phyloP scores from a whole-genome alignment of 306 rosid species.

The Ziziphus jujuba region DNA sequence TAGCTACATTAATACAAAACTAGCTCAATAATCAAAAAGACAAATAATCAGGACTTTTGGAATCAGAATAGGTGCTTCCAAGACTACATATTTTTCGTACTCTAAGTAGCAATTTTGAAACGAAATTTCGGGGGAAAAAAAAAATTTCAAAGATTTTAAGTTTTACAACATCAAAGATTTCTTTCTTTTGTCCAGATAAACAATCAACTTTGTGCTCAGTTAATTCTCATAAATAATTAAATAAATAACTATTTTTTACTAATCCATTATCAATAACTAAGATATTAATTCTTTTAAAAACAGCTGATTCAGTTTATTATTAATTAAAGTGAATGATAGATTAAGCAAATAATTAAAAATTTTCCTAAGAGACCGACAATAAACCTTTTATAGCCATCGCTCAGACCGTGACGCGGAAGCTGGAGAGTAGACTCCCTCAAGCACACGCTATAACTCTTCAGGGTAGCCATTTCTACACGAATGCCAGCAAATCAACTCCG shows the following conservation, averaged over 20 bases:
- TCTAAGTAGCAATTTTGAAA: no score
- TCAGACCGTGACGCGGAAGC: slow-evolving; percentile 38
- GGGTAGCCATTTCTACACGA: slow-evolving; percentile 34
- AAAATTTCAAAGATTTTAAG: no score
- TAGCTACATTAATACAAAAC: neutral
- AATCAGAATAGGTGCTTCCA: no score
- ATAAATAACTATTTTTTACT: no score
- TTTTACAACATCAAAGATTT: no score
- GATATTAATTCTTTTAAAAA: neutral
- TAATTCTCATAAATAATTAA: no score
- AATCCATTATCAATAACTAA: neutral
- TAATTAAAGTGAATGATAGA: slow-evolving; percentile 2
- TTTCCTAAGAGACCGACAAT: neutral
- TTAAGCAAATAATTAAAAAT: neutral
- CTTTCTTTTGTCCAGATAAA: no score
- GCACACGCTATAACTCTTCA: slow-evolving; percentile 44
- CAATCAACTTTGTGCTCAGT: no score
- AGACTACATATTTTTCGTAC: no score
- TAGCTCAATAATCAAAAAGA: no score
- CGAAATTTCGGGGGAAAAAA: no score
- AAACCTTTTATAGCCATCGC: slow-evolving; percentile 43
- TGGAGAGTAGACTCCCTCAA: slow-evolving; percentile 42
- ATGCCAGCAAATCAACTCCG: neutral
- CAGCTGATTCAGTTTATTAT: neutral
- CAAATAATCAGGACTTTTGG: no score